Evolutionary conservation across 768 basidiomycete genomes (phyloP).

Genomic region (Melanogaster broomeanus): DNA sequence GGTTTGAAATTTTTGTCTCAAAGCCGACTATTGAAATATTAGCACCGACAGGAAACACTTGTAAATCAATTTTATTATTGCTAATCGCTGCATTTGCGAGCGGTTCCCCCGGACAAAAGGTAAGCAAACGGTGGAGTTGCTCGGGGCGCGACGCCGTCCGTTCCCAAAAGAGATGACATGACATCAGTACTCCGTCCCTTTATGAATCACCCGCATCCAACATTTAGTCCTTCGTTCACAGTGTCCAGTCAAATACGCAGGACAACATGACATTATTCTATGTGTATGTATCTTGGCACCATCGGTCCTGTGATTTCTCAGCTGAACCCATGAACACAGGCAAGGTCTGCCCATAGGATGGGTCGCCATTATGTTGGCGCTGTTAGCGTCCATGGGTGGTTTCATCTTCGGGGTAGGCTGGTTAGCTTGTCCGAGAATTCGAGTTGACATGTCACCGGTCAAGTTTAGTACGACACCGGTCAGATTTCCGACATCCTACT

Average conservation of each 20-base stretch:
- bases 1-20: too few species aligned
- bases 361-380: conserved; percentile 63
- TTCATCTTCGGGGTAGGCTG: conserved; percentile 55
- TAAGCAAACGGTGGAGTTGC: too few species aligned
- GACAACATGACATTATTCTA: conserved; percentile 15
- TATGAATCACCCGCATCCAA: background rate
- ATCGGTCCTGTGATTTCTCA: background rate
- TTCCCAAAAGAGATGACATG: background rate
- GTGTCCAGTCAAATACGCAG: background rate
- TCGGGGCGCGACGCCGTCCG: too few species aligned
- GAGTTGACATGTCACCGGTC: conserved; percentile 2
- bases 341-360: conserved; percentile 62
- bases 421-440: background rate
- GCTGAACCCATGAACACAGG: conserved; percentile 29
- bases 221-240: background rate
- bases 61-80: too few species aligned
- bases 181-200: background rate
- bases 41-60: too few species aligned
- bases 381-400: conserved; percentile 73
- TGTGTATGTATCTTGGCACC: conserved; percentile 9
- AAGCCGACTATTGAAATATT: too few species aligned
- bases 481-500: conserved; percentile 78
- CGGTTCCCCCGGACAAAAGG: too few species aligned
- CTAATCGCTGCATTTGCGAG: too few species aligned
- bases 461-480: conserved; percentile 63